phyloP scores from a whole-genome alignment of 495 filamentous ascomycete genomes.

The Neurospora tetrasperma region DNA sequence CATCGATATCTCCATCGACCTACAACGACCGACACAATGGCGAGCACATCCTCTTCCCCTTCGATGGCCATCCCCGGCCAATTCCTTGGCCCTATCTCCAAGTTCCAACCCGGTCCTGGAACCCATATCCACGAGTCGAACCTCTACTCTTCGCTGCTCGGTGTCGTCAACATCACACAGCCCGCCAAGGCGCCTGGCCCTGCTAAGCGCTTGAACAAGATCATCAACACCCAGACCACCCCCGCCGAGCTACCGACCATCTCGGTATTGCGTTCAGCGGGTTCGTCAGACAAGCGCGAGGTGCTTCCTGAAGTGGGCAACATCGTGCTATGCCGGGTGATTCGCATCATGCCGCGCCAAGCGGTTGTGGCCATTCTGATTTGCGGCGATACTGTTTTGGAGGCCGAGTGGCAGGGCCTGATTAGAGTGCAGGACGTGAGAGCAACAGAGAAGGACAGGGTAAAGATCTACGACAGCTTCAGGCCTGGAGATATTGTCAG shows the following conservation, averaged over 20 bases:
- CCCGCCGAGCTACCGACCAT: slow-evolving; percentile 28
- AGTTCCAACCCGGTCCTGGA: slow-evolving; percentile 63
- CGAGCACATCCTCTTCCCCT: slow-evolving; percentile 12
- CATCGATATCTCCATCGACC: background rate
- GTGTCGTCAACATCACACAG: slow-evolving; percentile 43
- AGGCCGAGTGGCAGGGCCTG: slow-evolving; percentile 51
- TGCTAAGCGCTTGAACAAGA: slow-evolving; percentile 45
- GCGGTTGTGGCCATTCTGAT: slow-evolving; percentile 75
- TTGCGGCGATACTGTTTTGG: slow-evolving; percentile 52
- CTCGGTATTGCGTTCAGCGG: slow-evolving; percentile 15
- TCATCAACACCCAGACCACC: slow-evolving; percentile 26
- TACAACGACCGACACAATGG: slow-evolving; percentile 7
- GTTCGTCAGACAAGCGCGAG: slow-evolving; percentile 46
- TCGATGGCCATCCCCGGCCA: slow-evolving; percentile 58
- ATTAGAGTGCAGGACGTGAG: slow-evolving; percentile 80
- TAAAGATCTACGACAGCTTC: slow-evolving; percentile 84
- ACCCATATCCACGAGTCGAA: slow-evolving; percentile 65
- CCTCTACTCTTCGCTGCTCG: slow-evolving; percentile 64
- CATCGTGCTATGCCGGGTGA: slow-evolving; percentile 72
- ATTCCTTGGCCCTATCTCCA: slow-evolving; percentile 54
- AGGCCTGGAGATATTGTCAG: slow-evolving; percentile 88
- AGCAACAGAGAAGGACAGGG: slow-evolving; percentile 89
- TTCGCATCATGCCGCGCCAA: slow-evolving; percentile 71
- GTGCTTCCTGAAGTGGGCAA: slow-evolving; percentile 72
- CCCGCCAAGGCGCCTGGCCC: slow-evolving; percentile 42